Conservation (phyloP, 331 rosid genomes). For the Arachis monticola region DNA sequence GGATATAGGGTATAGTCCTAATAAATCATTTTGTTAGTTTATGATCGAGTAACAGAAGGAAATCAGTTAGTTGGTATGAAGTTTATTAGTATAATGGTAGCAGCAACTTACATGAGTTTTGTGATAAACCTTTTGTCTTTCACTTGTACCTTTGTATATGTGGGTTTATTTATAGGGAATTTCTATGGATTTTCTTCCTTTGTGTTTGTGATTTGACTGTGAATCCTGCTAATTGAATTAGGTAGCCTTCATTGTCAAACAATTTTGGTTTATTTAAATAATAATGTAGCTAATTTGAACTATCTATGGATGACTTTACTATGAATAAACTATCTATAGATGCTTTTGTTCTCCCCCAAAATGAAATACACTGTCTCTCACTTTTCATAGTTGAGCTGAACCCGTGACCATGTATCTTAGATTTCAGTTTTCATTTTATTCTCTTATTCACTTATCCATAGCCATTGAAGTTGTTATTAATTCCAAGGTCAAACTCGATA, state of each 20-base stretch:
- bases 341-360: neutral
- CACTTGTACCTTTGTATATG: neutral
- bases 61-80: no score
- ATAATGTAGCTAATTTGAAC: neutral
- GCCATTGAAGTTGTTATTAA: neutral
- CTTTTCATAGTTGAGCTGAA: neutral
- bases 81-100: neutral
- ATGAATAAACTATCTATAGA: no score
- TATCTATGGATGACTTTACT: neutral
- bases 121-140: neutral
- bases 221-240: neutral
- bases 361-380: neutral
- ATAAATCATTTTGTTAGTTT: no score
- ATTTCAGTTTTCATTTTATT: neutral
- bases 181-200: neutral
- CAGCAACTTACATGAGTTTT: neutral
- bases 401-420: neutral
- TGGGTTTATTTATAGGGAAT: neutral
- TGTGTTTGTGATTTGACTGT: neutral
- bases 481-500: constrained; percentile 38
- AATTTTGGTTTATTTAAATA: neutral
- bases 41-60: neutral
- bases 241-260: neutral
- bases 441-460: neutral
- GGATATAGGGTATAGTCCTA: no score